phyloP scores from a whole-genome alignment of 768 basidiomycete species.

The Boletus reticulatus region DNA sequence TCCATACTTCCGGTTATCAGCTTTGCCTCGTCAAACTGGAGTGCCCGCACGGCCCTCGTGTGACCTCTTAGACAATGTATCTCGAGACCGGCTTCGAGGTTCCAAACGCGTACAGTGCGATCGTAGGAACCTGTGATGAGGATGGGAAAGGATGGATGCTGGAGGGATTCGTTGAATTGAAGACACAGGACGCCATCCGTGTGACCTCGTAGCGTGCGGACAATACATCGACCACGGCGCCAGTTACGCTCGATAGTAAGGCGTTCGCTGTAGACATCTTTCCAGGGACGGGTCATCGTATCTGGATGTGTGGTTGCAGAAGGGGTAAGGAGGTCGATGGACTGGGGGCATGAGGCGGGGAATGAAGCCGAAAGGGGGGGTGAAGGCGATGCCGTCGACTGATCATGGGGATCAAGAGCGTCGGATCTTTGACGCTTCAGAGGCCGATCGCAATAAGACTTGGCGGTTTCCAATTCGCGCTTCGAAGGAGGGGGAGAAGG shows the following conservation, averaged over 20 bases:
- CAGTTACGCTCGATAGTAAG: conserved; percentile 95
- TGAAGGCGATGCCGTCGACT: neutral
- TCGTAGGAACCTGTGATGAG: conserved; percentile 99
- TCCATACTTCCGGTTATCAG: conserved; percentile 98
- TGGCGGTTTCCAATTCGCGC: conserved; percentile 37
- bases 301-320: conserved; percentile 28
- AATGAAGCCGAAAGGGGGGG: conserved; percentile 15
- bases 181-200: conserved; percentile 97
- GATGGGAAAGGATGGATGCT: conserved; percentile 84
- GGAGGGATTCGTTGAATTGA: conserved; percentile 84
- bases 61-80: conserved; percentile 86
- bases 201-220: conserved; percentile 87
- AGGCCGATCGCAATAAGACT: conserved; percentile 33
- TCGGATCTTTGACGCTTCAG: conserved; percentile 49
- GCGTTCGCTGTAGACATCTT: conserved; percentile 97
- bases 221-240: conserved; percentile 87
- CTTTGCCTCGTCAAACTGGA: conserved; percentile 96
- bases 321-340: conserved; percentile 28
- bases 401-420: neutral
- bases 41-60: conserved; percentile 83
- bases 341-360: conserved; percentile 1
- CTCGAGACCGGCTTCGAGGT: conserved; percentile 86
- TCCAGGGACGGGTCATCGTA: conserved; percentile 87
- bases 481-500: conserved; percentile 33
- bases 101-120: conserved; percentile 93